Base-by-base conservation (phyloP, 441 rosid species). In the Pelargonium myrrhifolium region DNA sequence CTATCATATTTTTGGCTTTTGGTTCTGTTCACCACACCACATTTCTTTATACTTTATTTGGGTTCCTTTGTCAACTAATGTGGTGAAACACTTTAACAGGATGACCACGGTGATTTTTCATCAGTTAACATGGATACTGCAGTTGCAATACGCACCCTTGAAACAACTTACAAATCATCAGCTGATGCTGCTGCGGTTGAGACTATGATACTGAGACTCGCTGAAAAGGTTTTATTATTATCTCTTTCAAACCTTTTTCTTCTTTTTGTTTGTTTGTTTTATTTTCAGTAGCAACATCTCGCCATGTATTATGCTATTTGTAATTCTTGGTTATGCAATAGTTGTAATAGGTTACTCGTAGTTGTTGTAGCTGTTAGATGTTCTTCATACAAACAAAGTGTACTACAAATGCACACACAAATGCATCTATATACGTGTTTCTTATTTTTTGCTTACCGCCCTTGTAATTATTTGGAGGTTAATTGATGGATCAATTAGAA, bases 91-190 rank as follows among this genome's bases (percentile, higher is more conserved):
- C 39, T 51, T 26, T 69, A 37, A 64, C 81, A 94, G 99, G 99
- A 92, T 75, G 98, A 92, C 80, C 86, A 87, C 71, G 99, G 98
- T 24, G 99, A 94, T 77, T 90, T 94, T 74, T 92, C 99, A 67
- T 78, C 99, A 1, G 99, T 91, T 77, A 94, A 94, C 80, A 94
- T 94, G 99, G 99, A 94, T 76, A 94, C 99, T 67, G 98, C 98
- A 75, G 93, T 94, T 77, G 99, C 98, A 7, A 94, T 94, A 66
- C 93, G 97, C 65, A 92, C 99, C 15, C 90, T 94, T 17, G 97
- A 94, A 73, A 93, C 97, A 51, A 94, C 99, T 22, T 94, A 88
- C 69, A 89, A 88, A 77, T 85, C 96, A 28, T 94, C 99, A 62
- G 86, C 88, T 1, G 98, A 92, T 88, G 93, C 94, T 76, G 90